Evolutionary conservation across 2,329 filamentous ascomycete genomes (phyloP).

Genomic region (Lasiodiplodia sp.): DNA sequence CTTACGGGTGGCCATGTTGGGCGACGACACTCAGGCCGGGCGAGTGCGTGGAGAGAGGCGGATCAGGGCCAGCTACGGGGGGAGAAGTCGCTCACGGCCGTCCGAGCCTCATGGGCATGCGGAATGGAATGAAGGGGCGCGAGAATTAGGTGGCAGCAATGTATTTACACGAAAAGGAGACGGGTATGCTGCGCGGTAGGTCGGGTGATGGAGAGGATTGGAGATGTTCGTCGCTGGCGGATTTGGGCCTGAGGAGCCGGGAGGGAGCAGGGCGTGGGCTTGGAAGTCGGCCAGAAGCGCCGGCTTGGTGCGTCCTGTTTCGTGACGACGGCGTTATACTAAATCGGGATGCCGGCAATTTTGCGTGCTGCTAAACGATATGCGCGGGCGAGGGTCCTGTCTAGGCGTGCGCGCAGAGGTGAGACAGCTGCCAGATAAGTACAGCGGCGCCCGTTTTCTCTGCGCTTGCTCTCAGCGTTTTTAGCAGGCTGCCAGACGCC

Average conservation of each 20-base stretch:
- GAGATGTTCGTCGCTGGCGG: background rate
- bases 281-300: conserved; percentile 16
- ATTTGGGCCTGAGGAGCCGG: conserved; percentile 12
- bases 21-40: conserved; percentile 11
- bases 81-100: conserved; percentile 6
- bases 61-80: conserved; percentile 3
- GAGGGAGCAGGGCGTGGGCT: background rate
- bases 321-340: conserved; percentile 28
- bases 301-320: conserved; percentile 22
- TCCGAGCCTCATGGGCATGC: conserved; percentile 9
- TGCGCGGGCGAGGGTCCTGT: conserved; percentile 15
- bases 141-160: conserved; percentile 20
- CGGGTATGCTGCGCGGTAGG: background rate
- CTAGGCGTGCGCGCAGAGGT: background rate
- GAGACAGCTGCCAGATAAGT: conserved; percentile 17
- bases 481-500: conserved; percentile 9
- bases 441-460: background rate
- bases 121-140: conserved; percentile 22
- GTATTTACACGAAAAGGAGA: conserved; percentile 26
- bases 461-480: conserved; percentile 1
- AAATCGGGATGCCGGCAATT: conserved; percentile 27
- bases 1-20: conserved; percentile 28
- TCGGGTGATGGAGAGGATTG: background rate
- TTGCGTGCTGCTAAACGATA: conserved; percentile 25
- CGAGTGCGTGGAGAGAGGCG: conserved; percentile 10